These are phyloP conservation scores for Setomelanomma holmii DNA, from an alignment of 2,329 filamentous ascomycete genomes.

Conservation along the genomic window DNA sequence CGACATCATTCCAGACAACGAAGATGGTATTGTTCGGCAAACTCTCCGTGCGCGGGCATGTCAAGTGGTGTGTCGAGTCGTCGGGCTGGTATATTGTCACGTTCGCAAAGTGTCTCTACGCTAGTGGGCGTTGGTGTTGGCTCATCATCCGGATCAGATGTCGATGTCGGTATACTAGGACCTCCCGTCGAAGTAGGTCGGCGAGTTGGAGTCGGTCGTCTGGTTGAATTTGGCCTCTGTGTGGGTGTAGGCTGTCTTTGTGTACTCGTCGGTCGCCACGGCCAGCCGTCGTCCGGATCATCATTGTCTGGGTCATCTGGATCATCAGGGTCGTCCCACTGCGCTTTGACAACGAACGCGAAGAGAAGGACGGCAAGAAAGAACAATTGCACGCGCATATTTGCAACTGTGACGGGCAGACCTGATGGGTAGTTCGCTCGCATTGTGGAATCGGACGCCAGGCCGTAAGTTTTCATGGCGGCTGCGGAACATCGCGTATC, in stretches of 20 bases:
- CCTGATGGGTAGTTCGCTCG: too few relatives aligned
- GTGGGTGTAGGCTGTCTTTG: constrained; percentile 2
- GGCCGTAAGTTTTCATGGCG: too few relatives aligned
- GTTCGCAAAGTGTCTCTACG: constrained; percentile 28
- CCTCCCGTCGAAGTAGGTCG: constrained; percentile 1
- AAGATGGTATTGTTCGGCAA: constrained; percentile 26
- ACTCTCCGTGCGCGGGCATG: constrained; percentile 23
- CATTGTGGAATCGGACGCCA: too few relatives aligned
- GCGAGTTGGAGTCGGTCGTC: not conserved
- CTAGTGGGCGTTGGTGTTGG: constrained; percentile 18
- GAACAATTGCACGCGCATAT: constrained; percentile 6
- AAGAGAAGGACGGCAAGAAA: constrained; percentile 7
- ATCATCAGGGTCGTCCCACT: constrained; percentile 14
- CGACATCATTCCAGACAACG: constrained; percentile 22
- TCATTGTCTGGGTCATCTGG: constrained; percentile 4
- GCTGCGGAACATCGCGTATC: too few relatives aligned
- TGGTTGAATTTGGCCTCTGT: not conserved
- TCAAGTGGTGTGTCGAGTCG: constrained; percentile 8
- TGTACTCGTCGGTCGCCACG: constrained; percentile 4
- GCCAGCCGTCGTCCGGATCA: constrained; percentile 6
- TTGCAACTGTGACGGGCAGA: too few relatives aligned
- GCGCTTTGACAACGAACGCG: constrained; percentile 3
- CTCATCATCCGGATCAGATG: constrained; percentile 7
- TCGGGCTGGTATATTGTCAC: constrained; percentile 29
- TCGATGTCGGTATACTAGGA: constrained; percentile 1